Base-by-base conservation (phyloP, 805 yeast species). In the Saccharomycopsis javanensis region DNA sequence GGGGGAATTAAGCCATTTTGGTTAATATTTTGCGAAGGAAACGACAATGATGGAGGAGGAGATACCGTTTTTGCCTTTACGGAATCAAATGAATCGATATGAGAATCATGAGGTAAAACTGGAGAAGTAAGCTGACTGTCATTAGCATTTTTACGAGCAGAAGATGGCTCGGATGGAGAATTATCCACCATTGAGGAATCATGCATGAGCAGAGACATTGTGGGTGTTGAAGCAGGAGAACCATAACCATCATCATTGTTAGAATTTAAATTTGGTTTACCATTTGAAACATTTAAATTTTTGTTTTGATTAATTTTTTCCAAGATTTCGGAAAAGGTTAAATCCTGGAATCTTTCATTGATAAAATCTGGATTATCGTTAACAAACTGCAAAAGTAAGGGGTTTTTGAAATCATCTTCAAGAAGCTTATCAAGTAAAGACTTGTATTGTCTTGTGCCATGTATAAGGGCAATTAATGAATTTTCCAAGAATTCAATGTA, bases 401-500 rank as follows among this genome's bases (percentile, higher is more conserved):
- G 37, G 10, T 51, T 31, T 34, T 34, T 51, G 42, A 16, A 33
- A 15, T 34, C 42, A 20, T 35, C 23, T 15, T 33, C 30, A n/a
- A 54, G 16, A 33, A 25, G 31, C 18, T 53, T 31, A 27, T 38
- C n/a, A 25, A 20, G 51, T n/a, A 20, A 25, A 27, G 31, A 7
- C 18, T 54, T 54, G 27, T 34, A 48, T 18, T 50, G 10, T 20
- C 28, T n/a, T n/a, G 55, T 15, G 7, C 51, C 54, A 18, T 23
- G 35, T 18, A 57, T 48, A 2, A 60, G 38, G 11, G 48, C 54
- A 25, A 54, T 53, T n/a, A 60, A 15, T 10, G 57, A 38, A 55
- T 72, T 67, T 70, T 92, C 97, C 64, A 94, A 77, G 62, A 80
- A 82, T 70, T 90, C 96, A 58, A 94, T 85, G 68, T 92, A 96